Evolutionary conservation across 257 asterid genomes (phyloP), one percentile per base, ranked within the genome.

Genomic region (Scutellaria barbata): DNA sequence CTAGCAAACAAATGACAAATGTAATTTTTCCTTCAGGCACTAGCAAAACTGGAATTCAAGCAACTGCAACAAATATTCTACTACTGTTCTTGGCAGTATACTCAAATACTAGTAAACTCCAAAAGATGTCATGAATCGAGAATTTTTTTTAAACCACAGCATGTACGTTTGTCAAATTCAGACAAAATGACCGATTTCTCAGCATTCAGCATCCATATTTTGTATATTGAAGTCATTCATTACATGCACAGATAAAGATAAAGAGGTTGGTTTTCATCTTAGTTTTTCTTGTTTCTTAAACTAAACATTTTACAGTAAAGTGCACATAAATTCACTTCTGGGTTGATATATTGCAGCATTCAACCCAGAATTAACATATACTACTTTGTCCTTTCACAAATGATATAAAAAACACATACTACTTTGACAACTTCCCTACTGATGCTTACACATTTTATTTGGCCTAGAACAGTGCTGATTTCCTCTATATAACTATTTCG

Each of bases 141-240:
- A 30, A 30, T 2, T 1, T 1, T 1, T 30, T 30, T 30, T 5
- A 47, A 47, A 47, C 54, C 14, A 47, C 58, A 8, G 33, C 10
- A 20, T 9, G 10, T 10, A 18, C 1, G 7, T 53, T 53, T 53
- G 13, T 53, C 10, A 7, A 53, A 53, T 53, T 18, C 37, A 53
- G 11, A 18, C 1, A 5, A 53, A 8, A 14, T 18, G 25, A 18
- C 13, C n/a, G 25, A 53, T 18, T 16, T 16, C 59, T 16, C 59
- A 53, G 37, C n/a, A 53, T 53, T 51, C 59, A 18, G n/a, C 25
- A 53, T 53, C 59, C 59, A 53, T 53, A 30, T 53, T 53, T 17
- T 8, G 1, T 2, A 16, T 17, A 17, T 1, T 22, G 25, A 22
- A 22, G 25, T 22, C 25, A 22, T 22, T 2, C 25, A 52, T 16